A percentile compares a stretch with the other conserved stretches of the same genome.
These are phyloP conservation scores for Chlorella sp. DNA, from an alignment of 139 green algal species.

Conservation along the genomic window DNA sequence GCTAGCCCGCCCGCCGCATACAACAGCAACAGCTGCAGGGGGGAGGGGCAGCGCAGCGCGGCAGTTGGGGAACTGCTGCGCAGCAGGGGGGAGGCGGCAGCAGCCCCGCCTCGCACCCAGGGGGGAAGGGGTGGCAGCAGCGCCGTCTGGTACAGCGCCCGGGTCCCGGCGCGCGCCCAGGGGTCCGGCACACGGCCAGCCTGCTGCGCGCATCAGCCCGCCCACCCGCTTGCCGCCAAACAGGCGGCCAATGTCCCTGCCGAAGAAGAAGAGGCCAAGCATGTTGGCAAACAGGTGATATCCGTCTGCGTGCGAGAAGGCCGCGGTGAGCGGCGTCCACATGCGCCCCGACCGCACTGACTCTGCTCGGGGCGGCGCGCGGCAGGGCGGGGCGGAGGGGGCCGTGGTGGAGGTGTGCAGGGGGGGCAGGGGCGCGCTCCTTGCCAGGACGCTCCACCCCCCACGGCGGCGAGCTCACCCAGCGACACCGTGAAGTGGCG, in stretches of 20 bases:
- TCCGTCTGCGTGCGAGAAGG: constrained; percentile 45
- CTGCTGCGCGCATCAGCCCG: too few species aligned
- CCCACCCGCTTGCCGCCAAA: constrained; percentile 38
- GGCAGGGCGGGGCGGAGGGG: neutral
- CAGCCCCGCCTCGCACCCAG: too few species aligned
- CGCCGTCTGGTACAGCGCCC: too few species aligned
- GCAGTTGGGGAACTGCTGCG: too few species aligned
- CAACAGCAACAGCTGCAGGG: constrained; percentile 33
- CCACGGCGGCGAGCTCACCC: constrained; percentile 4
- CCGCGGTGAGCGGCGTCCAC: constrained; percentile 48
- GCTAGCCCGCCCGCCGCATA: constrained; percentile 37
- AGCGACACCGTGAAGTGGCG: too few species aligned
- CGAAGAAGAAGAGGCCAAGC: constrained; percentile 65
- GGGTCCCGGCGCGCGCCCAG: too few species aligned
- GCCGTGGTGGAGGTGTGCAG: neutral
- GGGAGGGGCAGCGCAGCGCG: too few species aligned
- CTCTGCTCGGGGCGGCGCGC: constrained; percentile 28
- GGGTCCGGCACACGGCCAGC: too few species aligned
- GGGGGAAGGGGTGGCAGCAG: too few species aligned
- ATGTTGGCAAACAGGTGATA: constrained; percentile 55
- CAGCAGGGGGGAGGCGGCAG: too few species aligned
- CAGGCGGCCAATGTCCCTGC: constrained; percentile 12
- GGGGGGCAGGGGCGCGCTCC: neutral
- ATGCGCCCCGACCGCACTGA: constrained; percentile 34
- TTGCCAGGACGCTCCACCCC: neutral